A percentile compares a stretch with the other conserved stretches of the same genome.
phyloP scores from a whole-genome alignment of 495 filamentous ascomycete genomes.

The Neurospora cerealis region DNA sequence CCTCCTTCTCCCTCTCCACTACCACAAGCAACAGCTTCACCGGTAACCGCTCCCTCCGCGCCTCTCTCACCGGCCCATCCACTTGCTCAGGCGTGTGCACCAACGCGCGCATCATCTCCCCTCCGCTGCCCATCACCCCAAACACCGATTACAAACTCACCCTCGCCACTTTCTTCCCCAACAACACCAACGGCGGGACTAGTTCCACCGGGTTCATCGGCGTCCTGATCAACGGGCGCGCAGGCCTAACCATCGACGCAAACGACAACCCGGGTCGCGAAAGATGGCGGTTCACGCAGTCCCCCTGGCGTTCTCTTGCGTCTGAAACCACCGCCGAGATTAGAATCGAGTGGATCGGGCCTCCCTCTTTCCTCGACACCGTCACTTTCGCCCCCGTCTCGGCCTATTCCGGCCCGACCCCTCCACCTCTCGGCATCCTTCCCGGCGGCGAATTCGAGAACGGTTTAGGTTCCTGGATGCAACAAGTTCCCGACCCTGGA shows the following conservation, averaged over 20 bases:
- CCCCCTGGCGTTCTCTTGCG: neutral
- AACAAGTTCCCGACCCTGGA: neutral
- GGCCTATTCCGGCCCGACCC: neutral
- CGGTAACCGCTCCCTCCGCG: neutral
- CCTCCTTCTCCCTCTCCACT: neutral
- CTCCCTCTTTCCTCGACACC: neutral
- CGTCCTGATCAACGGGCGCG: neutral
- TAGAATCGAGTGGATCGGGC: neutral
- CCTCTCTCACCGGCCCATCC: neutral
- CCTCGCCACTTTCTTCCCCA: neutral
- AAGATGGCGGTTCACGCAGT: neutral
- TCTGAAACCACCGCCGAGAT: neutral
- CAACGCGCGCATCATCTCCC: neutral
- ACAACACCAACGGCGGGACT: neutral
- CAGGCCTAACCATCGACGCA: neutral
- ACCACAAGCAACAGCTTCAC: constrained; percentile 1
- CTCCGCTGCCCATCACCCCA: neutral
- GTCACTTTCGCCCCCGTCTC: constrained; percentile 2
- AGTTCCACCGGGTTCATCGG: neutral
- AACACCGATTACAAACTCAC: constrained; percentile 3
- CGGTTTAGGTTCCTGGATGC: neutral
- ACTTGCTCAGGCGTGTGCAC: neutral
- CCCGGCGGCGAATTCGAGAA: constrained; percentile 4
- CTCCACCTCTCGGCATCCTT: neutral
- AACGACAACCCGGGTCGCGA: neutral